phyloP scores from a whole-genome alignment of 768 basidiomycete genomes.

The Lenzites betulinus region DNA sequence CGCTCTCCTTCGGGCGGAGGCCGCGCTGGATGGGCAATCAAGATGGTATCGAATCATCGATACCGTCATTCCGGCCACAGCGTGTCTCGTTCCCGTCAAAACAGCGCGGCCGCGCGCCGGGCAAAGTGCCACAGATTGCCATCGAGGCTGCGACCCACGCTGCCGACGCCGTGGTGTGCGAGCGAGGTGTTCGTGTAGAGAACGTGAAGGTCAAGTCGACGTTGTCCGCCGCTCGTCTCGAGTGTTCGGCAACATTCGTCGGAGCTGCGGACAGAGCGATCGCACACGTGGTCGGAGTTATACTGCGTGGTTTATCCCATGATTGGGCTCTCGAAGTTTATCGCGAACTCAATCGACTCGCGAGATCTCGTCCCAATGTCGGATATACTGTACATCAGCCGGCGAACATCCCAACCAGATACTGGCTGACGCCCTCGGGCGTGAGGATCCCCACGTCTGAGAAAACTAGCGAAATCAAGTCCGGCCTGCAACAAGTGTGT shows the following conservation, averaged over 20 bases:
- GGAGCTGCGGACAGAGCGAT: constrained; percentile 12
- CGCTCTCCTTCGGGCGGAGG: not conserved
- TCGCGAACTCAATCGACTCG: constrained; percentile 40
- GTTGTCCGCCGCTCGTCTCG: not conserved
- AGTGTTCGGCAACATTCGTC: constrained; percentile 10
- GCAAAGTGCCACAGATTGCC: not conserved
- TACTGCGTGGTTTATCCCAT: constrained; percentile 23
- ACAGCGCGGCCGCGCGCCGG: not conserved
- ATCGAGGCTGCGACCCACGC: not conserved
- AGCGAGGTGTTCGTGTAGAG: constrained; percentile 6
- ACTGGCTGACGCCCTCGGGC: constrained; percentile 92
- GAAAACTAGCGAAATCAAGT: constrained; percentile 91
- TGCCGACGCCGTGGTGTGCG: not conserved
- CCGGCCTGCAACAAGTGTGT: constrained; percentile 57
- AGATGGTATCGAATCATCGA: constrained; percentile 23
- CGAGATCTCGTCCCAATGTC: constrained; percentile 28
- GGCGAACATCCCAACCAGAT: constrained; percentile 93
- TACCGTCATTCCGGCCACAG: constrained; percentile 6
- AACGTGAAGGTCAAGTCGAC: not conserved
- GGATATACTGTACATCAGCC: constrained; percentile 43
- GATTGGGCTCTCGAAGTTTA: constrained; percentile 33
- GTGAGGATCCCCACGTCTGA: constrained; percentile 93
- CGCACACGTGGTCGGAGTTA: constrained; percentile 25
- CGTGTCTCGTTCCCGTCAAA: not conserved
- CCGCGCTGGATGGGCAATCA: constrained; percentile 4